A percentile compares a stretch with the other conserved stretches of the same genome.
phyloP scores from a whole-genome alignment of 352 stramenopile species.

The Phytophthora palmivora region DNA sequence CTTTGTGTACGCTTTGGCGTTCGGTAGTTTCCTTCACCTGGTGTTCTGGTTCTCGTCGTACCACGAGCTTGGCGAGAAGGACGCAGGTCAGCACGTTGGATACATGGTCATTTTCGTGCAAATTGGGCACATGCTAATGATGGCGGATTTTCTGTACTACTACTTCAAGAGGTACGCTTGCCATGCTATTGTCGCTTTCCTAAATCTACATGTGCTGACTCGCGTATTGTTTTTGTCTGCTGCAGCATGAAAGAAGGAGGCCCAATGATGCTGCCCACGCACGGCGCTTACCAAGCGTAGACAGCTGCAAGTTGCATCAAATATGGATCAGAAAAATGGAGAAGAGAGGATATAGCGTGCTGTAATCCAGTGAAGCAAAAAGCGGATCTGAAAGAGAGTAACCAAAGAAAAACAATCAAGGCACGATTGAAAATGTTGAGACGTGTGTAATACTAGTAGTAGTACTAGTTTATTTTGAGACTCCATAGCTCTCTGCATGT shows the following conservation, averaged over 20 bases:
- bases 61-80: slow-evolving; percentile 96
- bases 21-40: slow-evolving; percentile 96
- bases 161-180: slow-evolving; percentile 94
- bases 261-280: slow-evolving; percentile 90
- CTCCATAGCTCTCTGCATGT: too few relatives aligned
- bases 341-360: slow-evolving; percentile 29
- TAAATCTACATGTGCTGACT: neutral
- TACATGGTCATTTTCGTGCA: slow-evolving; percentile 98
- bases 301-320: slow-evolving; percentile 14
- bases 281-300: slow-evolving; percentile 86
- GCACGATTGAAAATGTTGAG: slow-evolving; percentile 26
- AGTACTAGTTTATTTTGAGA: too few relatives aligned
- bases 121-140: slow-evolving; percentile 98
- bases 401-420: slow-evolving; percentile 29
- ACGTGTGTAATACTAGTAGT: too few relatives aligned
- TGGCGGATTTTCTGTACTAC: slow-evolving; percentile 99
- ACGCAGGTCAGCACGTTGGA: slow-evolving; percentile 87
- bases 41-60: slow-evolving; percentile 99
- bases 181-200: neutral
- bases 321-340: slow-evolving; percentile 21
- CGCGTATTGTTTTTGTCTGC: slow-evolving; percentile 2
- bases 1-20: slow-evolving; percentile 96
- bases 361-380: slow-evolving; percentile 16
- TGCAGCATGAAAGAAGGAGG: slow-evolving; percentile 87
- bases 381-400: slow-evolving; percentile 23